Percentiles rank a stretch among this genome's conserved stretches.
phyloP scores from a whole-genome alignment of 306 rosid genomes.

The Pueraria montana region DNA sequence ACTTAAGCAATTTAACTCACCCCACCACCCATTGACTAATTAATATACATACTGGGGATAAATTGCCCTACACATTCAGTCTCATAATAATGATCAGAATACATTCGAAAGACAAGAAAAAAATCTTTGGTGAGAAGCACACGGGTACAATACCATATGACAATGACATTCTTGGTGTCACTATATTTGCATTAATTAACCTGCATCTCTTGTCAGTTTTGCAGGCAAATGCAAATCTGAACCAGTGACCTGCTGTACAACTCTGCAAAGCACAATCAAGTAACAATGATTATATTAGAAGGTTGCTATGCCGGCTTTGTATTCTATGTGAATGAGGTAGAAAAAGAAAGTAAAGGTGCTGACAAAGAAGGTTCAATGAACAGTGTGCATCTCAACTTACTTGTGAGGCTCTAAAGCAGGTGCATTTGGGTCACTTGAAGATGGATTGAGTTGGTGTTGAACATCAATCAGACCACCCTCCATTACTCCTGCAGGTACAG shows the following conservation, averaged over 20 bases:
- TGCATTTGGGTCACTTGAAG: constrained; percentile 57
- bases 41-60: constrained; percentile 55
- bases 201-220: constrained; percentile 54
- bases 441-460: constrained; percentile 66
- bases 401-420: constrained; percentile 68
- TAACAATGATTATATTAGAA: constrained; percentile 33
- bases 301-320: constrained; percentile 2
- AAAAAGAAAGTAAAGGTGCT: constrained; percentile 7
- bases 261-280: constrained; percentile 61
- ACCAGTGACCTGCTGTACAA: constrained; percentile 69
- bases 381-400: constrained; percentile 56
- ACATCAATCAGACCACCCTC: constrained; percentile 59
- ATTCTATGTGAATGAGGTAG: not conserved
- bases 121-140: constrained; percentile 50
- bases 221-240: constrained; percentile 52
- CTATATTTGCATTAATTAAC: constrained; percentile 42
- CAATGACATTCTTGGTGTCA: constrained; percentile 32
- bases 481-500: constrained; percentile 54
- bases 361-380: constrained; percentile 23
- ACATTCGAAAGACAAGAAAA: constrained; percentile 43
- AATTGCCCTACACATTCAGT: constrained; percentile 48
- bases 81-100: constrained; percentile 35
- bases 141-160: constrained; percentile 45
- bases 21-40: constrained; percentile 50
- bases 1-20: constrained; percentile 41